Evolutionary conservation across 257 asterid species (phyloP), one percentile per base, ranked within the genome.

Genomic region (Fraxinus cuspidata): DNA sequence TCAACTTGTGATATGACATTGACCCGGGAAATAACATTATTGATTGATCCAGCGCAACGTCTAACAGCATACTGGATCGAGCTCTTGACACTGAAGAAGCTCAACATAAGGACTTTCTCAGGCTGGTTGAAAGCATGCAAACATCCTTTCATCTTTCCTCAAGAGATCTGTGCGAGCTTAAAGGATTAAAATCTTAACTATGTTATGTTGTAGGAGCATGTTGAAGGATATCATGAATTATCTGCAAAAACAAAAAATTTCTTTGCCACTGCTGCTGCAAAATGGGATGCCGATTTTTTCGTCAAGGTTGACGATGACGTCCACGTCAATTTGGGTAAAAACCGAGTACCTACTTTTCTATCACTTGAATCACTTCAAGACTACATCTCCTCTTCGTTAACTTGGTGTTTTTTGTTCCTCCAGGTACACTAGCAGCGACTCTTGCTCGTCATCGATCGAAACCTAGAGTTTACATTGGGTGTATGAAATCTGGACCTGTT

Each of bases 401-500:
- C 68, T n/a, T 29, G 44, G 18, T 70, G 76, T 70, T 77, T 71
- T 71, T 75, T 11, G 65, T 19, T 73, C 60, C 69, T 79, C 37
- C 75, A 95, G 99, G 97, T 77, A 87, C 96, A 84, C 82, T 95
- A 11, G 97, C 96, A 81, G 97, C 99, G 76, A 95, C 96, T 81
- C 96, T 95, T 51, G 96, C 94, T 25, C 95, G 96, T 64, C 99
- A 91, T 80, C 88, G 98, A 70, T 89, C 98, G 19, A 95, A 91
- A 81, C 98, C 98, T 40, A 85, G 98, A 82, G 87, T 92, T 63
- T 95, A 95, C 86, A 87, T 95, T 28, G 99, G 99, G 72, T 95
- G 99, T 82, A 93, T 95, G 99, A 95, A 95, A 88, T 95, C 99
- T 40, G 99, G 99, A 76, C 98, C 98, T 31, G 99, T 95, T 83